These are phyloP conservation scores for Bryoglossum gracile DNA, from an alignment of 495 filamentous ascomycete species.

Conservation along the genomic window DNA sequence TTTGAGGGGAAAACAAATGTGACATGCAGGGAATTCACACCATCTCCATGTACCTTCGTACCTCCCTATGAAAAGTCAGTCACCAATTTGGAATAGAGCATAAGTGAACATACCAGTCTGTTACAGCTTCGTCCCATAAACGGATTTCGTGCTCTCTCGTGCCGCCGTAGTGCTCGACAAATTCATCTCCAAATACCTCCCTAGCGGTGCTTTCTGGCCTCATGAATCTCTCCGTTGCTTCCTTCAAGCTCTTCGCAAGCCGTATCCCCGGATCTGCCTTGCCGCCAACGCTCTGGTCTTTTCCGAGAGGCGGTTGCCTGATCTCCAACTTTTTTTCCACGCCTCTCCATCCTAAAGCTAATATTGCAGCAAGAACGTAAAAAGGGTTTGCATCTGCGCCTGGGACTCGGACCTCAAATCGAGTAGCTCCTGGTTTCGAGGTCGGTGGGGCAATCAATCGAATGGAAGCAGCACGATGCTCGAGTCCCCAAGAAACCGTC, in stretches of 20 bases:
- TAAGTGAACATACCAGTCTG: conserved; percentile 61
- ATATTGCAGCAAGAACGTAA: conserved; percentile 77
- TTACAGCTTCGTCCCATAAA: conserved; percentile 92
- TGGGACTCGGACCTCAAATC: conserved; percentile 85
- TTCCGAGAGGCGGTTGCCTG: conserved; percentile 71
- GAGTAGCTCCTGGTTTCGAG: conserved; percentile 70
- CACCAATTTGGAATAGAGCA: conserved; percentile 17
- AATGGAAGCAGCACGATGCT: conserved; percentile 89
- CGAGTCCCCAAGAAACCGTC: conserved; percentile 92
- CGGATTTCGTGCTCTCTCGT: conserved; percentile 87
- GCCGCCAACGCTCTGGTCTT: conserved; percentile 71
- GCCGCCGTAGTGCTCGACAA: conserved; percentile 91
- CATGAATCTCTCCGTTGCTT: conserved; percentile 72
- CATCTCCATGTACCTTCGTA: conserved; percentile 67
- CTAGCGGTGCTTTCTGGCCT: conserved; percentile 72
- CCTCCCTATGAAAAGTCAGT: conserved; percentile 42
- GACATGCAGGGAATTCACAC: conserved; percentile 31
- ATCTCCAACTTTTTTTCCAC: conserved; percentile 85
- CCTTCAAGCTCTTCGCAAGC: conserved; percentile 72
- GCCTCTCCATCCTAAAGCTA: conserved; percentile 82
- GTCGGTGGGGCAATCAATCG: conserved; percentile 84
- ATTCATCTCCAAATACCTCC: conserved; percentile 87
- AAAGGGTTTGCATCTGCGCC: conserved; percentile 89
- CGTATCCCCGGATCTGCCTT: conserved; percentile 57
- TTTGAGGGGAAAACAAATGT: no score